These are phyloP conservation scores for Teunomyces stri DNA, from an alignment of 805 yeast species.

Conservation along the genomic window DNA sequence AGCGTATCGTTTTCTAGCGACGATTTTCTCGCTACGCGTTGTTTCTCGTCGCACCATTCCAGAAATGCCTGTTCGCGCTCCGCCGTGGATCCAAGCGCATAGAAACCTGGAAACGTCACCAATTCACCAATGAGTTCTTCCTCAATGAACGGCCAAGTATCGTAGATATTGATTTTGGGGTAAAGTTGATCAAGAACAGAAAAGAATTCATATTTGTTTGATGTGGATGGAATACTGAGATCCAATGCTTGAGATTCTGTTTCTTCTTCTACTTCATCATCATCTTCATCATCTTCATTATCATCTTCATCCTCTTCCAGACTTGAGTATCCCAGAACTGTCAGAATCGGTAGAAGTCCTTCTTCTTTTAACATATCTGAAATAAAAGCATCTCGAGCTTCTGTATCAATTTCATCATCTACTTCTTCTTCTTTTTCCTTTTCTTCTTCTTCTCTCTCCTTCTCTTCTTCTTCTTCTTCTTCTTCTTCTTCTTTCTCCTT, in stretches of 20 bases:
- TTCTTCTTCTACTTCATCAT: constrained; percentile 4
- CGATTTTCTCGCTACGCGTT: not conserved
- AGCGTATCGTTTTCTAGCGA: not conserved
- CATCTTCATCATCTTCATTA: constrained; percentile 5
- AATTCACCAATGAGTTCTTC: constrained; percentile 32
- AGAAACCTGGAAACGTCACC: constrained; percentile 27
- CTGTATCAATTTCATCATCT: constrained; percentile 10
- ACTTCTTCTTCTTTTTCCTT: constrained; percentile 2
- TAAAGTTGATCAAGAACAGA: constrained; percentile 23
- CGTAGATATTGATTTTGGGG: constrained; percentile 27
- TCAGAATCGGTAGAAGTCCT: constrained; percentile 11
- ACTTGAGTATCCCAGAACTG: not conserved
- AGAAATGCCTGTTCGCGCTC: constrained; percentile 23
- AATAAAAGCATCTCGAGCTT: constrained; percentile 12
- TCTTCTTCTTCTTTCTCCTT: constrained; percentile 2
- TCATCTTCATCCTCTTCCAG: constrained; percentile 8
- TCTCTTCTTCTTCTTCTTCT: not conserved
- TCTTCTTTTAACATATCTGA: constrained; percentile 18
- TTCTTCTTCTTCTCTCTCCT: not conserved
- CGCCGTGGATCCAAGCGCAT: constrained; percentile 16
- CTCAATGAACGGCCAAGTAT: constrained; percentile 39
- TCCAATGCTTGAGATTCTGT: constrained; percentile 3
- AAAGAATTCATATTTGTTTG: constrained; percentile 18
- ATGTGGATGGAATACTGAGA: constrained; percentile 2
- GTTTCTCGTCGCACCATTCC: constrained; percentile 19